phyloP scores from a whole-genome alignment of 2,329 filamentous ascomycete species.

The Geosmithia putterillii region DNA sequence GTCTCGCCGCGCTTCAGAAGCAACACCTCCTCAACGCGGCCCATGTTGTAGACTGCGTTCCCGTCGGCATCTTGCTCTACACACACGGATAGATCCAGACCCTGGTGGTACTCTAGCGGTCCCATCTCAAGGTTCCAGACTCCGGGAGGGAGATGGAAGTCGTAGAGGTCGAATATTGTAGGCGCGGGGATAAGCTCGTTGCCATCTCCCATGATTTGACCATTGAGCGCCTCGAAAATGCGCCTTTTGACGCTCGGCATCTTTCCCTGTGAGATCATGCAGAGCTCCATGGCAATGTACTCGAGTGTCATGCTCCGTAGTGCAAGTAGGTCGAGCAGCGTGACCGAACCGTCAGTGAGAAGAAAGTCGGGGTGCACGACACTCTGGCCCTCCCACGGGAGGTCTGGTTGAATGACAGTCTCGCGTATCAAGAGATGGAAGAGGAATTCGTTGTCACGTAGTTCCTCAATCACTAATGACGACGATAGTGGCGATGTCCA shows the following conservation, averaged over 20 bases:
- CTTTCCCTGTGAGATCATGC: slow-evolving; percentile 58
- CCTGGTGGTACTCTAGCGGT: slow-evolving; percentile 45
- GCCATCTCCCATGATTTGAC: slow-evolving; percentile 55
- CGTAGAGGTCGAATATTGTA: slow-evolving; percentile 83
- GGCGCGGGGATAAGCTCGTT: slow-evolving; percentile 55
- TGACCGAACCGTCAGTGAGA: slow-evolving; percentile 50
- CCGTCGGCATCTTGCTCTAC: slow-evolving; percentile 45
- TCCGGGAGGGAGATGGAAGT: slow-evolving; percentile 56
- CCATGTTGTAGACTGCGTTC: slow-evolving; percentile 52
- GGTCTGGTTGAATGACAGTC: slow-evolving; percentile 53
- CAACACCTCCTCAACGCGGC: slow-evolving; percentile 62
- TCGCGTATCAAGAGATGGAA: slow-evolving; percentile 65
- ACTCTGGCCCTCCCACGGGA: slow-evolving; percentile 61
- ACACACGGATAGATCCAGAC: slow-evolving; percentile 57
- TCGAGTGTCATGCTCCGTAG: slow-evolving; percentile 69
- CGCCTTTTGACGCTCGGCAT: slow-evolving; percentile 59
- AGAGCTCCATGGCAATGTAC: slow-evolving; percentile 77
- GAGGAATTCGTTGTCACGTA: slow-evolving; percentile 70
- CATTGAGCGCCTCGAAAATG: slow-evolving; percentile 63
- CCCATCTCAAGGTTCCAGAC: slow-evolving; percentile 40
- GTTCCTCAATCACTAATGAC: slow-evolving; percentile 60
- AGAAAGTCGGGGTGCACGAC: slow-evolving; percentile 55
- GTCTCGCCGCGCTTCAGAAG: slow-evolving; percentile 55
- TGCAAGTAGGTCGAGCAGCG: slow-evolving; percentile 66
- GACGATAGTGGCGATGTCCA: slow-evolving; percentile 77